Base-by-base conservation (phyloP, 2,329 filamentous ascomycete genomes). In the Nemania sp. region DNA sequence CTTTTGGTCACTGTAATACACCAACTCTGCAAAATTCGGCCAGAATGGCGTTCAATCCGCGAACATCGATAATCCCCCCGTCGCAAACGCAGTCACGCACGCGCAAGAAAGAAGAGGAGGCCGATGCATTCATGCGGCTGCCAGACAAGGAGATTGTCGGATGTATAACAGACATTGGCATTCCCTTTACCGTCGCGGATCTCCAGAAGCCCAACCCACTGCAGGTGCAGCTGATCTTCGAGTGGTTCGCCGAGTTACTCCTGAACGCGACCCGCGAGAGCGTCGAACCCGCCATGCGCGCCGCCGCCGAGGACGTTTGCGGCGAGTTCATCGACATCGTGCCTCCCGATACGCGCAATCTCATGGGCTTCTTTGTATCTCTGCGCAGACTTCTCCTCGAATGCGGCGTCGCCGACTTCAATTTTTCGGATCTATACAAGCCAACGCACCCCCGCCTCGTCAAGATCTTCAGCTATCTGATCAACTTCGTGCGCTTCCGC, bases 401-500 rank as follows among this genome's bases (percentile, higher is more conserved):
- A 81, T 98, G 95, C 74, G 92, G 92, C 48, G 91, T 99, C 68
- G 89, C 88, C 63, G 95, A 99, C 76, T 97, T 99, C 71, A 92
- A 90, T 37, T 97, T 98, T 77, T 88, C 88, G 62, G 95, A 99
- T 75, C 81, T 99, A 5, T 94, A 96, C 74, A 90, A 90, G 74
- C 95, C 95, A 15, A 96, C 92, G 1, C 91, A 96, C 73, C 90
- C 91, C 59, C 90, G 95, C 46, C 84, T 98, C 13, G 90, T 94
- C 71, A 96, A 95, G 79, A 96, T 98, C 71, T 95, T 99, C 75
- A 96, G 91, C 66, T 97, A 97, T 77, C 86, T 98, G 65, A 99
- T 99, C 81, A 99, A 99, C 78, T 99, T 99, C 77, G 93, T 98
- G 68, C 88, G 95, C 54, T 99, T 98, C 78, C 90, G 95, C 69